These are phyloP conservation scores for Tetrapisispora pingtungensis DNA, from an alignment of 805 yeast genomes.

Conservation along the genomic window DNA sequence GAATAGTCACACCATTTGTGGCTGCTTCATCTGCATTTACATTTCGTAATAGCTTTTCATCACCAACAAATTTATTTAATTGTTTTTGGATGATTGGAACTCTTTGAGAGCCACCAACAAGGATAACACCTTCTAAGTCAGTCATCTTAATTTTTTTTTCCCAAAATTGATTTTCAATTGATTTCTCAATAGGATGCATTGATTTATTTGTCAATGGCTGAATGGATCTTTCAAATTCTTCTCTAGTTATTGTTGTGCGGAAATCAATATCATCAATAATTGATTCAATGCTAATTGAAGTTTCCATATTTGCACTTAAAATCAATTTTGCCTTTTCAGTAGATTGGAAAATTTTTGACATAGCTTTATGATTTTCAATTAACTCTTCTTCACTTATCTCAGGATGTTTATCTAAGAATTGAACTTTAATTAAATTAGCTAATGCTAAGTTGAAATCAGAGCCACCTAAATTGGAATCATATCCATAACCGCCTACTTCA, in stretches of 20 bases:
- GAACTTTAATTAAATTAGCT: slow-evolving; percentile 47
- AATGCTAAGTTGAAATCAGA: slow-evolving; percentile 57
- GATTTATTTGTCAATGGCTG: slow-evolving; percentile 32
- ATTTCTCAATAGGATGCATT: slow-evolving; percentile 43
- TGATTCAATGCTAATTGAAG: slow-evolving; percentile 66
- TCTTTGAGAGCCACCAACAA: slow-evolving; percentile 86
- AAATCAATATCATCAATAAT: slow-evolving; percentile 67
- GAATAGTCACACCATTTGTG: slow-evolving; percentile 78
- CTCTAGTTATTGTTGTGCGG: slow-evolving; percentile 53
- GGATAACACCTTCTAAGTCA: slow-evolving; percentile 54
- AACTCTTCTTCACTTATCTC: slow-evolving; percentile 33
- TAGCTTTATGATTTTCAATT: slow-evolving; percentile 41
- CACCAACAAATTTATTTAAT: slow-evolving; percentile 37
- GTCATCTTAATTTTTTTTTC: slow-evolving; percentile 22
- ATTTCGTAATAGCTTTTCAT: slow-evolving; percentile 57
- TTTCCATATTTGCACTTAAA: slow-evolving; percentile 80
- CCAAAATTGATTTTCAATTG: slow-evolving; percentile 33
- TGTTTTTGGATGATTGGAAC: slow-evolving; percentile 76
- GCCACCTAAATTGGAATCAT: slow-evolving; percentile 65
- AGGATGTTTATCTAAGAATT: slow-evolving; percentile 42
- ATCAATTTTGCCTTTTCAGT: slow-evolving; percentile 85
- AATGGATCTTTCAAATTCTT: slow-evolving; percentile 57
- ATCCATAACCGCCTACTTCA: slow-evolving; percentile 65
- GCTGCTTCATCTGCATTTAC: slow-evolving; percentile 95
- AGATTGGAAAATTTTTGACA: slow-evolving; percentile 62